Evolutionary conservation across 2,329 filamentous ascomycete genomes (phyloP), one percentile per base, ranked within the genome.

Genomic region (Monosporascus sp.): DNA sequence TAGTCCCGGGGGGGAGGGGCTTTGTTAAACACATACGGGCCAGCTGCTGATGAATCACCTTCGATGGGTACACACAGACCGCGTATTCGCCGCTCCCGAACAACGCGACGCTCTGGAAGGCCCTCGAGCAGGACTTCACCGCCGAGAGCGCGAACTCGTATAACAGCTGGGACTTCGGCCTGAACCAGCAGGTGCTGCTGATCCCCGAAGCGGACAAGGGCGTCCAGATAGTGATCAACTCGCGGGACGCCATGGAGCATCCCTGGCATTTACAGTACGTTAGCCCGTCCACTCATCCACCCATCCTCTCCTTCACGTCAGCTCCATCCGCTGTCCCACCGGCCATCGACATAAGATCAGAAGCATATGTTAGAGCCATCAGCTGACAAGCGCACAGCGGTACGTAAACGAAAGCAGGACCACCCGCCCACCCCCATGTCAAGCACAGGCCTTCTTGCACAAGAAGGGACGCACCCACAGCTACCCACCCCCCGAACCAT

Each of bases 251-350:
- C 38, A 72, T 72, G 70, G 68, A 70, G 55, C 70, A 72, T 52
- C 71, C 71, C 2, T 73, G 69, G 63, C 70, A 73, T 51, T 57
- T 73, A 53, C 70, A 73, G 65, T 70, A 49, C 53, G 63, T 55
- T 24, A 9, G 31, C 16, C 22, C 22, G 7, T 14, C 46, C n/a
- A 8, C 6, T 27, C 45, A 9, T 3, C 20, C 19, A 3, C 43
- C 24, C 40, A 24, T 50, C 44, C 7, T 27, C 17, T 26, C 45
- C 37, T 38, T 41, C 19, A 8, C 5, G 17, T 24, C 35, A 43
- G 9, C 40, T 49, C 22, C 45, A 8, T 45, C 22, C 17, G 19
- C 9, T 20, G 3, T 31, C 14, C 48, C 3, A 7, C 24, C 1
- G 31, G 31, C 31, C 9, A 9, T 35, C 31, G 9, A 14, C 11